Evolutionary conservation across 2,329 filamentous ascomycete genomes (phyloP).

Genomic region (Fusarium albosuccineum): DNA sequence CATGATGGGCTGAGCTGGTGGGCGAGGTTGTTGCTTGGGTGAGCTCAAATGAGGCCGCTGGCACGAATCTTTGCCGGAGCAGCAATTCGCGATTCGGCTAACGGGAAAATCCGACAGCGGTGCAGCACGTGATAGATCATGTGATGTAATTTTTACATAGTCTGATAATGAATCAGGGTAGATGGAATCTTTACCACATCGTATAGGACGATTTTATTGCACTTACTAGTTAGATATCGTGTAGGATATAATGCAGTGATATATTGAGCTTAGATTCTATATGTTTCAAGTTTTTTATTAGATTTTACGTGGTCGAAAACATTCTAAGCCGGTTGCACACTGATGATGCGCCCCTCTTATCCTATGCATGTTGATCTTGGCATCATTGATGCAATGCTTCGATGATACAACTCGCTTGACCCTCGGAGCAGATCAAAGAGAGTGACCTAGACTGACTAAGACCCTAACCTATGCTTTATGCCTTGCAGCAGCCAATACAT

Average conservation of each 20-base stretch:
- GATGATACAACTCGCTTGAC: neutral
- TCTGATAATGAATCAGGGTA: no score
- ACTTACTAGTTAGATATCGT: no score
- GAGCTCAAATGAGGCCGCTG: slow-evolving; percentile 58
- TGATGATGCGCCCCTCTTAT: no score
- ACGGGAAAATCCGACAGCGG: slow-evolving; percentile 55
- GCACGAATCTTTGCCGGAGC: slow-evolving; percentile 63
- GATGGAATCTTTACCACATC: no score
- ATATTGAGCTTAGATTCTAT: no score
- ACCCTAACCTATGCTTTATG: neutral
- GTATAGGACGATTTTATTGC: no score
- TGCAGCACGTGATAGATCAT: slow-evolving; percentile 50
- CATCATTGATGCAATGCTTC: neutral
- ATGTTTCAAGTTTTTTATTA: no score
- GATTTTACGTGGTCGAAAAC: no score
- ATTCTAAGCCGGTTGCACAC: no score
- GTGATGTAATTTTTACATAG: slow-evolving; percentile 37
- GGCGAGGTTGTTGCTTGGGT: slow-evolving; percentile 63
- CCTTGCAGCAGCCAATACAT: slow-evolving; percentile 28
- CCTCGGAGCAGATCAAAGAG: slow-evolving; percentile 18
- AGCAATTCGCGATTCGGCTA: slow-evolving; percentile 57
- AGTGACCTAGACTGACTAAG: slow-evolving; percentile 42
- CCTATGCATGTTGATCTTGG: neutral
- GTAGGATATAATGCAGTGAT: no score
- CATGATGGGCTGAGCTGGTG: slow-evolving; percentile 75